A percentile compares a stretch with the other conserved stretches of the same genome.
phyloP scores from a whole-genome alignment of 768 basidiomycete genomes.

The Russula olivacea region DNA sequence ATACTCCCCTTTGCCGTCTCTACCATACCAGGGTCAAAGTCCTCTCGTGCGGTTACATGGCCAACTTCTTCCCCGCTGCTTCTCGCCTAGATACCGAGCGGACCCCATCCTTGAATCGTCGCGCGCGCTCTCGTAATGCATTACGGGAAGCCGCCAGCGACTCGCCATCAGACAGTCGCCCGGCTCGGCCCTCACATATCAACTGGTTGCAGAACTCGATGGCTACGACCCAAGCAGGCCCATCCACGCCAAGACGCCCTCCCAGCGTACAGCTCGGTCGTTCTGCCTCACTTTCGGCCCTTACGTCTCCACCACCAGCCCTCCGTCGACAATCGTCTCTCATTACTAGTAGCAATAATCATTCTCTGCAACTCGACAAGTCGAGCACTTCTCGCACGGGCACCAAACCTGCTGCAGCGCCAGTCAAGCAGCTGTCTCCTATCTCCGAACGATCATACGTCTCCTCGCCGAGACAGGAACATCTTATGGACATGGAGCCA shows the following conservation, averaged over 20 bases:
- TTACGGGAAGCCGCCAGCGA: conserved; percentile 8
- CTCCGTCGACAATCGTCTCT: conserved; percentile 27
- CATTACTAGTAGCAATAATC: conserved; percentile 40
- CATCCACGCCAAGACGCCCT: conserved; percentile 16
- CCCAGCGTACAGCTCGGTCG: conserved; percentile 20
- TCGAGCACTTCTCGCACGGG: conserved; percentile 24
- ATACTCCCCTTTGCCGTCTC: conserved; percentile 5
- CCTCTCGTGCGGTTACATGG: conserved; percentile 17
- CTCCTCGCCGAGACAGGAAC: conserved; percentile 43
- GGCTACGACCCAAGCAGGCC: conserved; percentile 1
- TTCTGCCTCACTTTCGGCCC: conserved; percentile 22
- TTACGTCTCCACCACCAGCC: conserved; percentile 26
- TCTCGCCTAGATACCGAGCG: conserved; percentile 21
- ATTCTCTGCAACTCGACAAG: conserved; percentile 39
- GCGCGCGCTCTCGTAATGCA: conserved; percentile 7
- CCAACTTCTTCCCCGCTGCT: conserved; percentile 21
- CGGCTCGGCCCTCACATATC: conserved; percentile 20
- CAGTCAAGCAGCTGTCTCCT: conserved; percentile 49
- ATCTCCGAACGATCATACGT: conserved; percentile 62
- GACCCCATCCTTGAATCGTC: conserved; percentile 10
- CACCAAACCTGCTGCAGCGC: conserved; percentile 2
- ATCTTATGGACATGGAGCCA: conserved; percentile 24
- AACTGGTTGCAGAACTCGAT: conserved; percentile 21
- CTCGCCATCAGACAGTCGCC: conserved; percentile 9
- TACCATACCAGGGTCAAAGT: neutral